phyloP scores from a whole-genome alignment of 1,284 basidiomycete genomes.

The Cutaneotrichosporon cyanovorans region DNA sequence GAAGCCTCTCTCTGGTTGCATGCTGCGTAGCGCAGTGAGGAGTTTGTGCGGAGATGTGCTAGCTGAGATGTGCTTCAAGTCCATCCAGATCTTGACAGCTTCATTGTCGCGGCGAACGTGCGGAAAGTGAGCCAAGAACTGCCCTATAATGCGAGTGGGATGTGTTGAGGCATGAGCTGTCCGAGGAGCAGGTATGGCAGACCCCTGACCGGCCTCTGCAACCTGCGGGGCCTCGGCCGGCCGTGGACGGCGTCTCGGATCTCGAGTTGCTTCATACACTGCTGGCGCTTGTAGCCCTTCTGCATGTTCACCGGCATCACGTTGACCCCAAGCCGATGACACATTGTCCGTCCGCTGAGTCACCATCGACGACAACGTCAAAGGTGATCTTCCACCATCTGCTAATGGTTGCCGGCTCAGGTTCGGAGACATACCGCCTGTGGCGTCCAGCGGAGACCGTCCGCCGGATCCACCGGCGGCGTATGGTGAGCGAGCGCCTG shows the following conservation, averaged over 20 bases:
- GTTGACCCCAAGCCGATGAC: no score
- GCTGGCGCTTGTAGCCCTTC: not conserved
- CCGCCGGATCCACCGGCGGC: not conserved
- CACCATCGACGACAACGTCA: no score
- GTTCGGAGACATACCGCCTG: not conserved
- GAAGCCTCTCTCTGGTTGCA: not conserved
- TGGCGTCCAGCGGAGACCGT: not conserved
- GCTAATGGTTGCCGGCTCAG: not conserved
- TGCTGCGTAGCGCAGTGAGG: not conserved
- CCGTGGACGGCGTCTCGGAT: not conserved
- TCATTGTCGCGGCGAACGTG: not conserved
- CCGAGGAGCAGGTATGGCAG: no score
- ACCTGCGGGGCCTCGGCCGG: not conserved
- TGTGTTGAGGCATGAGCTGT: not conserved
- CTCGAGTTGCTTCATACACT: conserved; percentile 3
- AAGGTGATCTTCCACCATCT: no score
- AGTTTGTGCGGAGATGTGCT: not conserved
- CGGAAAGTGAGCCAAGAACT: no score
- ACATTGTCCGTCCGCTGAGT: no score
- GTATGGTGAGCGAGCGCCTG: not conserved
- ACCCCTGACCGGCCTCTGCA: not conserved
- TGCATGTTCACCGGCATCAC: not conserved
- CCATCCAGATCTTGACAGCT: no score
- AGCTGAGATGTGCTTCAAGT: no score
- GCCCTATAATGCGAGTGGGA: not conserved